Base-by-base conservation (phyloP, 345 rosid genomes). In the Brassica juncea region DNA sequence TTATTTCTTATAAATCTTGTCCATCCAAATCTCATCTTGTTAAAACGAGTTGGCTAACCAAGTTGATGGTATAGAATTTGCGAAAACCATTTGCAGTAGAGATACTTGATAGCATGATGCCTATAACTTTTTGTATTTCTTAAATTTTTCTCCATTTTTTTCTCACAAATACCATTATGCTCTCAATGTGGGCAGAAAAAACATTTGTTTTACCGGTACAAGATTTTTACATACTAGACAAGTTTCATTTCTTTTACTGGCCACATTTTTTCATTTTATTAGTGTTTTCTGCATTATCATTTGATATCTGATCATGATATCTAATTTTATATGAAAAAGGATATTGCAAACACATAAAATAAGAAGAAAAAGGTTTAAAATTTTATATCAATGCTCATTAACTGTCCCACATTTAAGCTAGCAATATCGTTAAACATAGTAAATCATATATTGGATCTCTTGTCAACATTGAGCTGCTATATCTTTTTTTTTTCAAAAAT, bases 11-110 rank as follows among this genome's bases (percentile, higher is more conserved):
- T 19, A 19, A 19, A 19, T 69, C 3, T 54, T 80, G 6, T 69
- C 60, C 78, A 80, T 62, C 79, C 75, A 68, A 69, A 74, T 80
- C 75, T 68, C 78, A 49, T 74, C 71, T 74, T 65, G 27, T 39
- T 39, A 39, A 39, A 39, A 39, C 47, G 47, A 39, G 9, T 39
- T 39, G 47, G 47, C 47, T 39, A 39, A 10, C 47, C 47, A 39
- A 39, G 14, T 39, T 39, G 47, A 39, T 39, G 47, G 47, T 39
- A 39, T 39, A 39, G 12, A 39, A 2, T 9, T 39, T 39, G 10
- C 47, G 11, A 39, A 39, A 39, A 9, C 3, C 47, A 39, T 39
- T 39, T 39, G 12, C 47, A 67, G 4, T 34, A 15, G 16, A 77
- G 19, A 19, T 49, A 52, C 35, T 77, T 77, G 31, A 11, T 70